Evolutionary conservation across 768 basidiomycete genomes (phyloP).

Genomic region (Collybiopsis confluens): DNA sequence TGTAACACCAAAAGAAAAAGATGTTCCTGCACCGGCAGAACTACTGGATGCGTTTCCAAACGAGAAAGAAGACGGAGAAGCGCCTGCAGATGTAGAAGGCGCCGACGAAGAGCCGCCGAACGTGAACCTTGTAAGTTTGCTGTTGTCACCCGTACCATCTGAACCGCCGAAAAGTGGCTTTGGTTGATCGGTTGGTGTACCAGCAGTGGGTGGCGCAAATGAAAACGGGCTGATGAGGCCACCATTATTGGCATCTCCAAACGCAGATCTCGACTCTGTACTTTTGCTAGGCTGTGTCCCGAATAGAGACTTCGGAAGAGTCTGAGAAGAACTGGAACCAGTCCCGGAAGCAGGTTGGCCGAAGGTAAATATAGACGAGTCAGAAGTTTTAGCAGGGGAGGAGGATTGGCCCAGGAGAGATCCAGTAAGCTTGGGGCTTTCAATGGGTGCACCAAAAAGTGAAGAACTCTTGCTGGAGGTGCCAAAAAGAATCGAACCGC

Average conservation of each 20-base stretch:
- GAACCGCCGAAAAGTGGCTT: constrained; percentile 1
- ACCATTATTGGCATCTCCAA: neutral
- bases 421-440: neutral
- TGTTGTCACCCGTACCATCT: neutral
- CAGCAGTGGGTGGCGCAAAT: neutral
- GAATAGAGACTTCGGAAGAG: neutral
- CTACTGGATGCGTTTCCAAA: constrained; percentile 41
- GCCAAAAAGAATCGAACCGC: neutral
- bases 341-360: neutral
- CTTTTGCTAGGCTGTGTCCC: neutral
- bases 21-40: constrained; percentile 39
- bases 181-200: constrained; percentile 1
- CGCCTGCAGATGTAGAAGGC: constrained; percentile 17
- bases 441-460: neutral
- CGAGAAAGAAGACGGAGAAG: constrained; percentile 26
- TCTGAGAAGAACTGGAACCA: neutral
- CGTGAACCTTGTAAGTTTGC: constrained; percentile 27
- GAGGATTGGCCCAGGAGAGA: neutral
- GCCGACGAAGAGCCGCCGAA: constrained; percentile 37
- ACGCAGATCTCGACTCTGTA: neutral
- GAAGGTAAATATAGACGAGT: neutral
- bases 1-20: constrained; percentile 50
- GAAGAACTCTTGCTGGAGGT: neutral
- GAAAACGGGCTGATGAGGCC: neutral
- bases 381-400: neutral